Base-by-base conservation (phyloP, 495 filamentous ascomycete genomes). In the Daldinia loculata region DNA sequence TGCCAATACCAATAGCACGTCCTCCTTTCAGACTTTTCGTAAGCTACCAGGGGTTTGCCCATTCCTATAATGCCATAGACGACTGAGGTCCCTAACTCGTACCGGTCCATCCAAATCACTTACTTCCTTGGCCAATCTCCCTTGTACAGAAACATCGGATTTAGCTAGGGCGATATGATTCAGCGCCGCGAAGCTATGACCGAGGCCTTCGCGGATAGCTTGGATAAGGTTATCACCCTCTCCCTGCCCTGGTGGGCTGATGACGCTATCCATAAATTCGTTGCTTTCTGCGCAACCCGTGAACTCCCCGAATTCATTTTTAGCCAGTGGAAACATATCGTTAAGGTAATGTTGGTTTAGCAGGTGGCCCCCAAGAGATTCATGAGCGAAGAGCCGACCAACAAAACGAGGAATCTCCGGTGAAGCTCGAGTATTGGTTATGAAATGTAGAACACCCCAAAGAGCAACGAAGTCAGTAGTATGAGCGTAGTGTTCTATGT, bases 291-390 rank as follows among this genome's bases (percentile, higher is more conserved):
- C 50, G 15, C 50, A 52, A 6, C 50, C 50, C 2, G 15, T 52
- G 12, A 52, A 52, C 14, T 52, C 50, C 0, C 50, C 50, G 1
- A 29, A 52, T 52, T 24, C 11, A n/a, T 52, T 52, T n/a, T 29
- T 26, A 12, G 50, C 50, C 24, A 52, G n/a, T 29, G 50, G 50
- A 29, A 52, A 52, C 50, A 52, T 52, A 6, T 52, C 50, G 50
- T 52, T 52, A 15, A 52, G 50, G 11, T 52, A 52, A 22, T 52
- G 50, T 6, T 52, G 50, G 26, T 11, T 52, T 2, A 52, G 15
- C 6, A 52, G n/a, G 4, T 52, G 50, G 12, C 50, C 50, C 9
- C 32, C 32, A 12, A 12, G 17, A 29, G 50, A 14, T 14, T 29
- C 22, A 6, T 29, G 22, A 7, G 50, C 50, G 50, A 52, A 52